phyloP scores from a whole-genome alignment of 495 filamentous ascomycete species.

The Lentithecium fluviatile region DNA sequence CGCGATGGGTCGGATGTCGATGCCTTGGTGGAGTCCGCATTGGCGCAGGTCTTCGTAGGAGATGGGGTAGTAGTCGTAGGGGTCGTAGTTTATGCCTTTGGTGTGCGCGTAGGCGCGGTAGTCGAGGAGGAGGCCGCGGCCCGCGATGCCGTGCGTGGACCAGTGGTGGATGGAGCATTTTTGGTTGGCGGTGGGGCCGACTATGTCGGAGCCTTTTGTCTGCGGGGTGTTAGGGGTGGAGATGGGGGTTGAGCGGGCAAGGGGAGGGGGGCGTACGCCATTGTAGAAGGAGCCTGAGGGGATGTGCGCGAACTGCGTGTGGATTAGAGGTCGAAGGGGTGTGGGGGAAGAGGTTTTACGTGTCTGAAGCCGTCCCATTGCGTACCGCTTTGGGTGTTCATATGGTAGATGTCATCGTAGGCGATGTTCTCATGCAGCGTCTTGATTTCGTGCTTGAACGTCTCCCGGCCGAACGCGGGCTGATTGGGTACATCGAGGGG shows the following conservation, averaged over 20 bases:
- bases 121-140: conserved; percentile 60
- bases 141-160: conserved; percentile 55
- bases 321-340: neutral
- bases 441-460: conserved; percentile 59
- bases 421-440: conserved; percentile 50
- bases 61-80: conserved; percentile 59
- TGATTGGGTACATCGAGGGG: conserved; percentile 54
- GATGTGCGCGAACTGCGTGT: conserved; percentile 37
- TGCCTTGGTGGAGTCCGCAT: conserved; percentile 57
- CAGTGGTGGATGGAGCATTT: conserved; percentile 55
- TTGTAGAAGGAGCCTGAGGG: conserved; percentile 53
- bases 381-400: conserved; percentile 74
- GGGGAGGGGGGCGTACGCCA: conserved; percentile 29
- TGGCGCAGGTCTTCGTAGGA: conserved; percentile 55
- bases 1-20: conserved; percentile 52
- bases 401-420: conserved; percentile 66
- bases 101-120: conserved; percentile 51
- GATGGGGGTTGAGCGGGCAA: neutral
- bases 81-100: conserved; percentile 53
- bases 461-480: conserved; percentile 55
- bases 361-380: conserved; percentile 82
- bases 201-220: conserved; percentile 53
- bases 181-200: conserved; percentile 50
- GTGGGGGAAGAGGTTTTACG: conserved; percentile 36
- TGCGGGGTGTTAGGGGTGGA: neutral